These are phyloP conservation scores for Phytophthora cactorum DNA, from an alignment of 352 stramenopile genomes.

Conservation along the genomic window DNA sequence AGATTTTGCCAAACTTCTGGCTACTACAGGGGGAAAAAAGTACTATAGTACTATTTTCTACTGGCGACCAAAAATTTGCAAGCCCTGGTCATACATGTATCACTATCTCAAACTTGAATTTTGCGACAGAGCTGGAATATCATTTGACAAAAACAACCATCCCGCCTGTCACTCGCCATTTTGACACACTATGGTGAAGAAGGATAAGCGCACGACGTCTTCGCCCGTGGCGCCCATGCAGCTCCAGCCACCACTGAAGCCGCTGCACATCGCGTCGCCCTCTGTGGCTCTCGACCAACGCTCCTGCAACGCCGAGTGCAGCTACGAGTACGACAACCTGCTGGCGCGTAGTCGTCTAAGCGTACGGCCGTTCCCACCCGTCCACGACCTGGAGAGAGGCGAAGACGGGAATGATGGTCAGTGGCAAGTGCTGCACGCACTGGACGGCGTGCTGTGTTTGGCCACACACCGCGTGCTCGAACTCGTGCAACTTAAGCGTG, in stretches of 20 bases:
- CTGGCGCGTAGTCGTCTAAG: constrained; percentile 19
- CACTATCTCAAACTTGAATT: too few species aligned
- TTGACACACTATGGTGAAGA: constrained; percentile 1
- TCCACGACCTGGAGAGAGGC: constrained; percentile 23
- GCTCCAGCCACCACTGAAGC: constrained; percentile 16
- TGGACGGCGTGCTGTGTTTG: constrained; percentile 20
- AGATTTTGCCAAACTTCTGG: neutral
- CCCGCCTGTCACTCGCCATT: neutral
- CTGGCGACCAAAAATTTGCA: too few species aligned
- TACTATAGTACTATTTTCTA: neutral
- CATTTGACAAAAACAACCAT: neutral
- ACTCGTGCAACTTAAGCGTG: constrained; percentile 58
- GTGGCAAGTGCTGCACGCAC: constrained; percentile 29
- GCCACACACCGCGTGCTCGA: constrained; percentile 34
- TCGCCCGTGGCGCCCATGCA: neutral
- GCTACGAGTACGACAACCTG: constrained; percentile 39
- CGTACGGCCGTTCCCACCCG: constrained; percentile 24
- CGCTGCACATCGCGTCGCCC: constrained; percentile 27
- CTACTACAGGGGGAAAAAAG: neutral
- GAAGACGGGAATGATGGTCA: constrained; percentile 11
- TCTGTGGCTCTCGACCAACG: constrained; percentile 29
- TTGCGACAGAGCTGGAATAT: too few species aligned
- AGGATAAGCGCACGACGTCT: constrained; percentile 7
- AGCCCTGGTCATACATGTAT: too few species aligned
- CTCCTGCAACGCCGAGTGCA: constrained; percentile 22